Evolutionary conservation across 2,329 filamentous ascomycete species (phyloP), one percentile per base, ranked within the genome.

Genomic region (Sclerotiophoma versabilis): DNA sequence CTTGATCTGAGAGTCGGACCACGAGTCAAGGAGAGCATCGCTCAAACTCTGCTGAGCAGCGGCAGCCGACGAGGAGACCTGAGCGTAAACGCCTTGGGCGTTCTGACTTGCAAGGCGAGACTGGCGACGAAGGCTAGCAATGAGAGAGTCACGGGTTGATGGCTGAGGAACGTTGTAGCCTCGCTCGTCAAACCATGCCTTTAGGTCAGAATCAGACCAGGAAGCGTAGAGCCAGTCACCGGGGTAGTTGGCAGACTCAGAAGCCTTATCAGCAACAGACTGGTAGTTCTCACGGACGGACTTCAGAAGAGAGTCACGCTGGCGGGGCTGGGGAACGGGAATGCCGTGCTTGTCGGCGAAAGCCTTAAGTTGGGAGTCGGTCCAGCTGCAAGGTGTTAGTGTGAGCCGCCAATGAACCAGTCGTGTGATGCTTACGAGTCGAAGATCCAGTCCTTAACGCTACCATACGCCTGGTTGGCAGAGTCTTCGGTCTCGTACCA

Each of bases 121-220:
- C 79, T 97, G 96, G 64, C 95, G 93, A 68, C 95, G 93, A 56
- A 98, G 90, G 7, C 86, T 84, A 43, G 95, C 91, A 72, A 99
- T 88, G 45, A 98, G 83, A 76, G 91, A 92, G 77, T 98, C 93
- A 57, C 95, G 91, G 57, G 81, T 87, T 42, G 86, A 86, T 25
- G 92, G 90, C 75, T 98, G 93, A 57, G 95, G 93, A 49, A 85
- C 90, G 11, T 91, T 88, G 76, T 93, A 87, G 45, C 95, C 95
- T 64, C 92, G 87, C 63, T 89, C 88, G 69, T 98, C 95, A 39
- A 97, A 88, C 89, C 91, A 99, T 63, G 90, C 84, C 82, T 98
- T 98, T 59, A 96, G 80, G 43, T 97, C 93, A 62, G 93, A 97
- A 62, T 96, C 91, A 46, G 90, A 88, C 95, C 95, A 99, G 7